phyloP scores from a whole-genome alignment of 805 yeast genomes.

The Suhomyces sp. region DNA sequence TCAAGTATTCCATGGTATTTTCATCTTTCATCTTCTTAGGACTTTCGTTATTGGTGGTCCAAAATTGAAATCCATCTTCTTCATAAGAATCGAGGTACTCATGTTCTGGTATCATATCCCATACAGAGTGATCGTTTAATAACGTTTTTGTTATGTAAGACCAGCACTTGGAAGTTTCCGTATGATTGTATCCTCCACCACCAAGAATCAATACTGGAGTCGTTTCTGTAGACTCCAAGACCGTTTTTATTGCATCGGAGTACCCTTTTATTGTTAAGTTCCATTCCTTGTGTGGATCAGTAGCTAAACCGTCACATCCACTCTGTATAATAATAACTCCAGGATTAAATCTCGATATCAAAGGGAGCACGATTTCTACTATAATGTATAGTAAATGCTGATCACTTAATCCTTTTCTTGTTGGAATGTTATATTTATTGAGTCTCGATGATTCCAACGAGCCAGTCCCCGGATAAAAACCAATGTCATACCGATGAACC shows the following conservation, averaged over 20 bases:
- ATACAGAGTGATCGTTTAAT: conserved; percentile 21
- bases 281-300: conserved; percentile 68
- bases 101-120: conserved; percentile 56
- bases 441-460: conserved; percentile 30
- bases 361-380: conserved; percentile 43
- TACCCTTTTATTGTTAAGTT: conserved; percentile 58
- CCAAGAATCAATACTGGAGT: conserved; percentile 55
- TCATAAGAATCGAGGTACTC: conserved; percentile 41
- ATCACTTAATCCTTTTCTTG: conserved; percentile 57
- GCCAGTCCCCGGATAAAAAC: conserved; percentile 78
- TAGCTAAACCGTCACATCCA: conserved; percentile 74
- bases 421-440: conserved; percentile 52
- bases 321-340: conserved; percentile 61
- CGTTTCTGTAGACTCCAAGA: conserved; percentile 17
- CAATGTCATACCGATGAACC: conserved; percentile 60
- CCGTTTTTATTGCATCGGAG: conserved; percentile 32
- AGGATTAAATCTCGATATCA: conserved; percentile 40
- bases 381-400: conserved; percentile 36
- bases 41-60: conserved; percentile 36
- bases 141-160: conserved; percentile 37
- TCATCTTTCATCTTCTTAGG: conserved; percentile 30
- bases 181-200: conserved; percentile 75
- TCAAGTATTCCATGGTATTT: conserved; percentile 24
- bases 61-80: conserved; percentile 47
- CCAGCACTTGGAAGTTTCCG: conserved; percentile 64